These are phyloP conservation scores for Terfezia claveryi DNA, from an alignment of 495 filamentous ascomycete genomes.

Conservation along the genomic window DNA sequence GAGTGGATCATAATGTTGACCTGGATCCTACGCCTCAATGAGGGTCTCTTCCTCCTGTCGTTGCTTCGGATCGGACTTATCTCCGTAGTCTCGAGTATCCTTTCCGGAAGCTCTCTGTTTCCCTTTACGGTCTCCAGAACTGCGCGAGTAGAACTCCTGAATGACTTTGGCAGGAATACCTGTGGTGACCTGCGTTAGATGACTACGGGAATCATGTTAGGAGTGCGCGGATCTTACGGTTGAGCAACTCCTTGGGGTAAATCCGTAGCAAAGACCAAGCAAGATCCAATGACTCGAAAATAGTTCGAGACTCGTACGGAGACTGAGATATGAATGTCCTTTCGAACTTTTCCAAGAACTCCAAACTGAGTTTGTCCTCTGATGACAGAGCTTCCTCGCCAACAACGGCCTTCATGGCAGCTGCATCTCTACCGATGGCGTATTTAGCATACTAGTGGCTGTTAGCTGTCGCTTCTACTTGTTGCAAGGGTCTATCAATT, in stretches of 20 bases:
- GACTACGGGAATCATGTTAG: not conserved
- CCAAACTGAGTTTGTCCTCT: conserved; percentile 91
- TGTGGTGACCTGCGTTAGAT: not conserved
- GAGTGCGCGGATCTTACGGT: conserved; percentile 31
- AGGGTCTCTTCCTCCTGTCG: conserved; percentile 29
- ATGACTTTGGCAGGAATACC: conserved; percentile 74
- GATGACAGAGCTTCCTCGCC: conserved; percentile 81
- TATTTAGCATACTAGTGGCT: conserved; percentile 66
- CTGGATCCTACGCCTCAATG: too few relatives aligned
- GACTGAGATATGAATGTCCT: conserved; percentile 77
- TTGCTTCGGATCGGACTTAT: conserved; percentile 19
- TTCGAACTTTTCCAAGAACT: conserved; percentile 98
- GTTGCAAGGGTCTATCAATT: not conserved
- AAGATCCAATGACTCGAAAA: conserved; percentile 80
- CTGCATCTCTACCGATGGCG: conserved; percentile 93
- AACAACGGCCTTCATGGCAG: conserved; percentile 98
- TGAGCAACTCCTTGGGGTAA: conserved; percentile 91
- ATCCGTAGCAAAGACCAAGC: conserved; percentile 92
- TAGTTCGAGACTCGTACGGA: conserved; percentile 71
- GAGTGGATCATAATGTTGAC: too few relatives aligned
- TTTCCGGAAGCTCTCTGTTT: conserved; percentile 35
- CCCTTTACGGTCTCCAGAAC: conserved; percentile 36
- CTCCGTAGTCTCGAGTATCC: conserved; percentile 52
- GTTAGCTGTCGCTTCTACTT: not conserved
- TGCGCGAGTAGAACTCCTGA: conserved; percentile 75